phyloP scores from a whole-genome alignment of 345 rosid genomes.

The Kernera saxatilis region DNA sequence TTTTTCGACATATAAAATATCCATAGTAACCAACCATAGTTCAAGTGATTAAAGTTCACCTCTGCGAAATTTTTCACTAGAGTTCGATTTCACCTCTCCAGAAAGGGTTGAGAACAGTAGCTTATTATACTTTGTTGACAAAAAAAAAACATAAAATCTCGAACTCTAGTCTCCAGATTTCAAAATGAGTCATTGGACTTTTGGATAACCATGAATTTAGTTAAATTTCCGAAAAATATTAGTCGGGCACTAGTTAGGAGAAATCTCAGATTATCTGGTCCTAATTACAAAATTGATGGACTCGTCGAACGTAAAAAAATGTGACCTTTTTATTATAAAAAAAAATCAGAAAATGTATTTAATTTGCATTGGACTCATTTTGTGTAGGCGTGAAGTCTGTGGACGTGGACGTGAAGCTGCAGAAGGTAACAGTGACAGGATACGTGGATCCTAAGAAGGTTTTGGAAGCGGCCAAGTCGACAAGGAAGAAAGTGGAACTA shows the following conservation, averaged over 20 bases:
- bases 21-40: too few relatives aligned
- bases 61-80: too few relatives aligned
- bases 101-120: too few relatives aligned
- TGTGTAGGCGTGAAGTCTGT: slow-evolving; percentile 63
- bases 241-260: neutral
- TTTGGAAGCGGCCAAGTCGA: slow-evolving; percentile 65
- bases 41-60: too few relatives aligned
- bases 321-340: neutral
- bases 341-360: neutral
- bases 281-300: neutral
- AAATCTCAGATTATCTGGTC: neutral
- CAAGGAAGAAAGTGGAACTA: slow-evolving; percentile 82
- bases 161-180: too few relatives aligned
- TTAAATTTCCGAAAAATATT: too few relatives aligned
- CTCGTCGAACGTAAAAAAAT: neutral
- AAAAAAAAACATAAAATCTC: too few relatives aligned
- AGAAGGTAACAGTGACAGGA: slow-evolving; percentile 77
- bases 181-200: too few relatives aligned
- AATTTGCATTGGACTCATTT: neutral
- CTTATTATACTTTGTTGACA: too few relatives aligned
- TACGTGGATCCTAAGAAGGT: slow-evolving; percentile 55
- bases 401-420: slow-evolving; percentile 72
- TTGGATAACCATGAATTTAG: too few relatives aligned
- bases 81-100: too few relatives aligned
- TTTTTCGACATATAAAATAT: too few relatives aligned